Conservation (phyloP, 805 yeast genomes). For the Wickerhamiella sorbophila region DNA sequence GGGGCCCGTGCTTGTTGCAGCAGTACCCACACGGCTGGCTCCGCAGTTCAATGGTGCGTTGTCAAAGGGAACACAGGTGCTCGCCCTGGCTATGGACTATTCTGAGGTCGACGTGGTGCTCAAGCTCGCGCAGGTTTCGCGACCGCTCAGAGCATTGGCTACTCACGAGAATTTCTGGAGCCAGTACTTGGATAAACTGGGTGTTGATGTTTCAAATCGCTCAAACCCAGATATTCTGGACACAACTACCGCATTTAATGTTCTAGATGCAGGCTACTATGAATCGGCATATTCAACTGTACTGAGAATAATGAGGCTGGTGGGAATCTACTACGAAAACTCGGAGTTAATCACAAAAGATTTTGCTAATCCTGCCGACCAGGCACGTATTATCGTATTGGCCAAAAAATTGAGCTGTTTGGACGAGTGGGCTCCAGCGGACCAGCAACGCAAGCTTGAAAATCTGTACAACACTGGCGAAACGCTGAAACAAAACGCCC, state of each 20-base stretch:
- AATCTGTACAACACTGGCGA: background rate
- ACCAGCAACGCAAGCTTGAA: background rate
- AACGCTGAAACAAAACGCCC: background rate
- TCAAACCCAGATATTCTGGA: background rate
- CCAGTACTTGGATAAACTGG: conserved; percentile 7
- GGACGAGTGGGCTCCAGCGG: background rate
- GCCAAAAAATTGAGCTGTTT: background rate
- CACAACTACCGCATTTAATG: background rate
- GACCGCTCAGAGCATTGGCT: conserved; percentile 2
- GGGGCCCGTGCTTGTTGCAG: background rate
- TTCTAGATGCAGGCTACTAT: conserved; percentile 7
- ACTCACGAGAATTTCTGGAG: conserved; percentile 6
- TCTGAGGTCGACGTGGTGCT: background rate
- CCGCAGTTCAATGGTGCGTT: background rate
- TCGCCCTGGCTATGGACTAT: background rate
- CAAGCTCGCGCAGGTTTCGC: conserved; percentile 4
- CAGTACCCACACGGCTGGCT: background rate
- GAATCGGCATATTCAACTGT: conserved; percentile 7
- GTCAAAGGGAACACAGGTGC: background rate
- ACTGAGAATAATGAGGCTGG: background rate
- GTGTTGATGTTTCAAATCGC: background rate
- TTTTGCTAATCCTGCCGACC: conserved; percentile 1
- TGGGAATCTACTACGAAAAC: background rate
- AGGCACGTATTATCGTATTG: background rate
- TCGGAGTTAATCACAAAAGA: background rate